Percentiles rank a stretch among this genome's conserved stretches.
phyloP scores from a whole-genome alignment of 2,329 filamentous ascomycete species.

The Diaporthe amygdali region DNA sequence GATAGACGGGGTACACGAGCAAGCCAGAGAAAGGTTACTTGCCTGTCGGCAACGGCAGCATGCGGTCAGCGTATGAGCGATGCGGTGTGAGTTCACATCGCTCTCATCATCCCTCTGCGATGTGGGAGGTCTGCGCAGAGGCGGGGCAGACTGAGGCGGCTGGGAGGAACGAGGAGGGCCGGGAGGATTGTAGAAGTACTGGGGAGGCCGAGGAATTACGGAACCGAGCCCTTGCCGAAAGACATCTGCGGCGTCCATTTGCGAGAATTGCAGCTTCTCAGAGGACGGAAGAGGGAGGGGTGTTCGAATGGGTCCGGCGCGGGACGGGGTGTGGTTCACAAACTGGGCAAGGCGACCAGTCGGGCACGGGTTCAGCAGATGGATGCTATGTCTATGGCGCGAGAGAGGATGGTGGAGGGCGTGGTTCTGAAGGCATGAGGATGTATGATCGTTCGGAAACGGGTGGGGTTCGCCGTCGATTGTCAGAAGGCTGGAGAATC shows the following conservation, averaged over 20 bases:
- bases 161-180: constrained; percentile 32
- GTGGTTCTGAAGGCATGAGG: constrained; percentile 4
- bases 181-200: constrained; percentile 35
- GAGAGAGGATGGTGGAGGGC: not conserved
- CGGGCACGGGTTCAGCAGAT: not conserved
- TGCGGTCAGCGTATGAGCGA: constrained; percentile 80
- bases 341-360: not conserved
- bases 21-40: constrained; percentile 35
- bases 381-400: not conserved
- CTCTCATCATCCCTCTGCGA: constrained; percentile 49
- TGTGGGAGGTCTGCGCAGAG: constrained; percentile 32
- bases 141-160: constrained; percentile 25
- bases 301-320: not conserved
- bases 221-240: constrained; percentile 65
- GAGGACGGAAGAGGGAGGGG: not conserved
- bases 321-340: not conserved
- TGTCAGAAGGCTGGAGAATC: not conserved
- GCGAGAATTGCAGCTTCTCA: constrained; percentile 23
- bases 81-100: constrained; percentile 62
- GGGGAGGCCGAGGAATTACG: constrained; percentile 46
- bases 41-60: constrained; percentile 83
- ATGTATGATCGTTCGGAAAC: not conserved
- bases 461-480: not conserved
- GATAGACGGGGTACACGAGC: not conserved
- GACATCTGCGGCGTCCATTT: constrained; percentile 65